These are phyloP conservation scores for Fusarium clavum DNA, from an alignment of 2,329 filamentous ascomycete species.

Conservation along the genomic window DNA sequence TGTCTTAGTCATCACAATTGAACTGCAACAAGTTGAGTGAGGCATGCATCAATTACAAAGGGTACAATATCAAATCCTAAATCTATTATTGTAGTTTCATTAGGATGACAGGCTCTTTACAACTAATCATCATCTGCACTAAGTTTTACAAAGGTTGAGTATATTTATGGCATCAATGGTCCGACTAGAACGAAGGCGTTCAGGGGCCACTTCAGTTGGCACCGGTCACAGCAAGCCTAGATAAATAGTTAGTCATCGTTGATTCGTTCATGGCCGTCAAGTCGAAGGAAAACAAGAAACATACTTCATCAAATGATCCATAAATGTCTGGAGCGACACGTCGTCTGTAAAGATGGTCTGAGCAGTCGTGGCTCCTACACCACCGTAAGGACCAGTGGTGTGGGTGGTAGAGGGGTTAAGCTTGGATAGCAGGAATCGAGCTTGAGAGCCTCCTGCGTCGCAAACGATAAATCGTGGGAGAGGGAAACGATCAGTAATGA, in stretches of 20 bases:
- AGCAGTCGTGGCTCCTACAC: slow-evolving; percentile 83
- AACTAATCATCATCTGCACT: background rate
- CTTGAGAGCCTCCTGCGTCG: slow-evolving; percentile 97
- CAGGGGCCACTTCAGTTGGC: slow-evolving; percentile 62
- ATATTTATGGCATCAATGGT: background rate
- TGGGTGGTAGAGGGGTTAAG: slow-evolving; percentile 98
- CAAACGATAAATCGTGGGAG: slow-evolving; percentile 98
- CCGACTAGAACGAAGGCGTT: background rate
- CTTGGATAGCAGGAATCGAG: slow-evolving; percentile 95
- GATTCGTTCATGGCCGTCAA: background rate
- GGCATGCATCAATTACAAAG: background rate
- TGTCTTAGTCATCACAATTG: background rate
- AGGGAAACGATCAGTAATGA: slow-evolving; percentile 98
- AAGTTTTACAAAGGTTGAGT: background rate
- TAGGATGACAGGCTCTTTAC: background rate
- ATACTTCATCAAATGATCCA: slow-evolving; percentile 99
- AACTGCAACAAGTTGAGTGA: background rate
- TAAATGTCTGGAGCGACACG: slow-evolving; percentile 97
- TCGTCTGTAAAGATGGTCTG: slow-evolving; percentile 99
- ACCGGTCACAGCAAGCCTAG: slow-evolving; percentile 70
- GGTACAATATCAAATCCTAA: slow-evolving; percentile 1
- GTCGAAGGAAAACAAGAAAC: background rate
- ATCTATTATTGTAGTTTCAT: background rate
- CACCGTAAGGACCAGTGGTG: slow-evolving; percentile 91
- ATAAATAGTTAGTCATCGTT: background rate